Conservation (phyloP, 768 basidiomycete genomes). For the Termitomyces eurrhizus region DNA sequence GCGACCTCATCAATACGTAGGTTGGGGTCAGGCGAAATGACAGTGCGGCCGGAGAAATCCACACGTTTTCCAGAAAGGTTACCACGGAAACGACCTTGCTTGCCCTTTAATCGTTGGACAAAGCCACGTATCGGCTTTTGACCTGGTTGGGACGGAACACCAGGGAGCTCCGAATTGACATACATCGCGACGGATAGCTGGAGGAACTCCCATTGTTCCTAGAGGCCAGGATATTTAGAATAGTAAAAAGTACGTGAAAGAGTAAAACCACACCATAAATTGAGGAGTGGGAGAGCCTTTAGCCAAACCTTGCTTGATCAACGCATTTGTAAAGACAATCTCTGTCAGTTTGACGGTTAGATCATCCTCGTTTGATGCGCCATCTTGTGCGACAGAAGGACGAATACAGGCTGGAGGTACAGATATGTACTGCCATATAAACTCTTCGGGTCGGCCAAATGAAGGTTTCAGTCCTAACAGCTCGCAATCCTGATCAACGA, state of each 20-base stretch:
- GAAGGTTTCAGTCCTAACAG: constrained; percentile 86
- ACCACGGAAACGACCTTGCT: constrained; percentile 97
- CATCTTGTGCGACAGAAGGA: constrained; percentile 96
- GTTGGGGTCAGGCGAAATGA: constrained; percentile 99
- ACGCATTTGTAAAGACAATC: constrained; percentile 90
- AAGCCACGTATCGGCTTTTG: constrained; percentile 97
- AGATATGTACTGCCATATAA: constrained; percentile 98
- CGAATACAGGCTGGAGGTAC: constrained; percentile 98
- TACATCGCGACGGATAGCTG: constrained; percentile 96
- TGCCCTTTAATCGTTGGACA: constrained; percentile 96
- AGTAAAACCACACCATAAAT: constrained; percentile 65
- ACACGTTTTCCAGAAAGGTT: constrained; percentile 99
- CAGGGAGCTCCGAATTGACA: constrained; percentile 95
- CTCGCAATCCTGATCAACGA: constrained; percentile 78
- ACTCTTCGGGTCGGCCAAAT: constrained; percentile 92
- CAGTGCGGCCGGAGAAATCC: constrained; percentile 96
- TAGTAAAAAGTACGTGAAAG: background rate
- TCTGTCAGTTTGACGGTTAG: constrained; percentile 96
- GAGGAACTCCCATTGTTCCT: constrained; percentile 99
- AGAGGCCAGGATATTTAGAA: constrained; percentile 2
- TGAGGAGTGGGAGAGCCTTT: constrained; percentile 87
- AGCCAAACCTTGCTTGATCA: constrained; percentile 85
- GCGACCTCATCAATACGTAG: constrained; percentile 98
- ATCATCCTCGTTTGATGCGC: constrained; percentile 98
- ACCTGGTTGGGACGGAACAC: constrained; percentile 80